Evolutionary conservation across 2,329 filamentous ascomycete species (phyloP).

Genomic region (Thermoascus crustaceus): DNA sequence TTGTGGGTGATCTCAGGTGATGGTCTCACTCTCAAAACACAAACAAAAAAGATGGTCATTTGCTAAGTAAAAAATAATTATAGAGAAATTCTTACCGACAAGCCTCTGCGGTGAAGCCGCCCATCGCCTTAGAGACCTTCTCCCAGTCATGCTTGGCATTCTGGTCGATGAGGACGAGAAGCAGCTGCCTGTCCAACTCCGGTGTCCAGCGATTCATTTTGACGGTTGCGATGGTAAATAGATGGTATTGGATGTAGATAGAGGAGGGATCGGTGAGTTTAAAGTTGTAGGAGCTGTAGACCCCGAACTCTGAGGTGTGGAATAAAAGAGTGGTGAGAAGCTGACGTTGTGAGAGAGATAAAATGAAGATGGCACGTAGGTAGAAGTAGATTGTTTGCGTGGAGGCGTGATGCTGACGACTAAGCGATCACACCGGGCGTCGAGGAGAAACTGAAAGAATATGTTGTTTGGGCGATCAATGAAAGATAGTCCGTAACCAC

Average conservation of each 20-base stretch:
- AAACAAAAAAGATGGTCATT: background rate
- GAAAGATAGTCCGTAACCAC: no score
- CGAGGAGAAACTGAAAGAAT: no score
- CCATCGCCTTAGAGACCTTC: background rate
- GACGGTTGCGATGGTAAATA: background rate
- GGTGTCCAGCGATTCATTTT: background rate
- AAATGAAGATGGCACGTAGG: no score
- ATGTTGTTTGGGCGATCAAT: no score
- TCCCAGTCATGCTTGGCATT: background rate
- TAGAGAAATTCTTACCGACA: background rate
- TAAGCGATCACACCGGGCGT: no score
- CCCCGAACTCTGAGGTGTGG: no score
- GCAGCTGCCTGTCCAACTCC: background rate
- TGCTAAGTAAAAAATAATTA: background rate
- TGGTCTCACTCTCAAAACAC: background rate
- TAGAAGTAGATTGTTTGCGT: no score
- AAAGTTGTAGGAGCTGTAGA: no score
- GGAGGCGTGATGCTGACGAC: no score
- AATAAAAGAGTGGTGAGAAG: no score
- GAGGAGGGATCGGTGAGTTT: no score
- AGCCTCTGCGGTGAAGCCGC: background rate
- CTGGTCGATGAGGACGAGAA: background rate
- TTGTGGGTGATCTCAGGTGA: background rate
- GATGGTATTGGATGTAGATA: background rate
- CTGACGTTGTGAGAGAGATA: no score